These are phyloP conservation scores for Cyclospora cayetanensis DNA, from an alignment of 169 alveolate genomes.

Conservation along the genomic window DNA sequence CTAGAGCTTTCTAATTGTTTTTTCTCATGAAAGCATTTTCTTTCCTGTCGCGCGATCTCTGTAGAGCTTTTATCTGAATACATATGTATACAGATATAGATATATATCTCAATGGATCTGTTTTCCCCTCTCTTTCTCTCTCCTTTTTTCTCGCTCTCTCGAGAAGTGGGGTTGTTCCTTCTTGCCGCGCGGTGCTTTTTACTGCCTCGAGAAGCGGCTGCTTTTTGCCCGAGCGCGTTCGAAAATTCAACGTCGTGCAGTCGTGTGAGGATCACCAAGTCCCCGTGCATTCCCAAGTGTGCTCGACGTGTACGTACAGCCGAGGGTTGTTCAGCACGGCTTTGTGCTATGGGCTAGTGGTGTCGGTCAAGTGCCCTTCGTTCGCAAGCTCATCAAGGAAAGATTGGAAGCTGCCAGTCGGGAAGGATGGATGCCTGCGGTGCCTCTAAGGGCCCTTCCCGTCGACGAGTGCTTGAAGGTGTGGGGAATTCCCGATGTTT, in stretches of 20 bases:
- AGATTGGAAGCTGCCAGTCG: not conserved
- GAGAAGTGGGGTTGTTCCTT: no score
- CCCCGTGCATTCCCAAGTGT: not conserved
- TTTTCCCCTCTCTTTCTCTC: not conserved
- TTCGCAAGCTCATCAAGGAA: slow-evolving; percentile 62
- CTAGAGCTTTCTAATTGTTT: not conserved
- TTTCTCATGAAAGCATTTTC: not conserved
- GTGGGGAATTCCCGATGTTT: slow-evolving; percentile 70
- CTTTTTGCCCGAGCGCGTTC: no score
- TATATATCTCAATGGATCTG: no score
- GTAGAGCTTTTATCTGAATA: no score
- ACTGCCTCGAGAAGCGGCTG: no score
- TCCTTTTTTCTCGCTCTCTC: not conserved
- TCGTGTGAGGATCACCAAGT: not conserved
- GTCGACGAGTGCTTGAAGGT: slow-evolving; percentile 60
- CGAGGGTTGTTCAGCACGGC: slow-evolving; percentile 72
- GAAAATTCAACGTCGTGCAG: no score
- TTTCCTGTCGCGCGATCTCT: no score
- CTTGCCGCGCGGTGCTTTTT: no score
- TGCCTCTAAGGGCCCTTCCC: slow-evolving; percentile 7
- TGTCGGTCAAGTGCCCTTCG: slow-evolving; percentile 75
- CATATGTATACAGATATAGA: no score
- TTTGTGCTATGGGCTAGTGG: slow-evolving; percentile 81
- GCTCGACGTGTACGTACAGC: not conserved
- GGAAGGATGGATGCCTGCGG: not conserved